Conservation (phyloP, 2,329 filamentous ascomycete genomes). For the Trichoderma sp. region DNA sequence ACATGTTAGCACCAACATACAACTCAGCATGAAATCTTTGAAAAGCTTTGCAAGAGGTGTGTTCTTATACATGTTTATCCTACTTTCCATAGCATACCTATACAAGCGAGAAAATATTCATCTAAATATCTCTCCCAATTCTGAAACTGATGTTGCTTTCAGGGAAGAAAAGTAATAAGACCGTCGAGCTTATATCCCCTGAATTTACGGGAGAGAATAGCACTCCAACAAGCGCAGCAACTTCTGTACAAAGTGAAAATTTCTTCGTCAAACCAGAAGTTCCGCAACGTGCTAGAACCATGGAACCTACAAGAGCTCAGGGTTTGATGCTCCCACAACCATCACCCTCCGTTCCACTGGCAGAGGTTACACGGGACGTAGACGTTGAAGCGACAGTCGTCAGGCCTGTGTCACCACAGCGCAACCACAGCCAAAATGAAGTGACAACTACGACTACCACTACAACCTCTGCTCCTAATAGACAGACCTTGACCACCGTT, state of each 20-base stretch:
- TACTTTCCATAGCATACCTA: neutral
- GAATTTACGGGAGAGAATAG: neutral
- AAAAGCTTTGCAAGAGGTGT: neutral
- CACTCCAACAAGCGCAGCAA: neutral
- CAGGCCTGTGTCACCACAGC: neutral
- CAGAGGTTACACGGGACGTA: neutral
- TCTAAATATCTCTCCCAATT: neutral
- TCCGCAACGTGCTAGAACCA: neutral
- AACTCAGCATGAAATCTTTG: conserved; percentile 1
- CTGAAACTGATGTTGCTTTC: neutral
- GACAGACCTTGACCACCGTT: neutral
- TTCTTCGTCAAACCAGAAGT: neutral
- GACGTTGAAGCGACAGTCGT: neutral
- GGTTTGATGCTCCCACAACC: neutral
- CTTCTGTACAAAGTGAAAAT: neutral
- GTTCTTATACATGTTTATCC: neutral
- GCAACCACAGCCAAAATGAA: neutral
- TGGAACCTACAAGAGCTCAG: neutral
- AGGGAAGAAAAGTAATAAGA: conserved; percentile 2
- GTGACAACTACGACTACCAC: neutral
- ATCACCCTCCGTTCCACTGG: neutral
- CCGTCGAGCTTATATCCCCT: neutral
- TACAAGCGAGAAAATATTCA: neutral
- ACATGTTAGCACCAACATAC: neutral
- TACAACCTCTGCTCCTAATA: neutral